Base-by-base conservation (phyloP, 148 eudicot genomes). In the Mesembryanthemum crystallinum region DNA sequence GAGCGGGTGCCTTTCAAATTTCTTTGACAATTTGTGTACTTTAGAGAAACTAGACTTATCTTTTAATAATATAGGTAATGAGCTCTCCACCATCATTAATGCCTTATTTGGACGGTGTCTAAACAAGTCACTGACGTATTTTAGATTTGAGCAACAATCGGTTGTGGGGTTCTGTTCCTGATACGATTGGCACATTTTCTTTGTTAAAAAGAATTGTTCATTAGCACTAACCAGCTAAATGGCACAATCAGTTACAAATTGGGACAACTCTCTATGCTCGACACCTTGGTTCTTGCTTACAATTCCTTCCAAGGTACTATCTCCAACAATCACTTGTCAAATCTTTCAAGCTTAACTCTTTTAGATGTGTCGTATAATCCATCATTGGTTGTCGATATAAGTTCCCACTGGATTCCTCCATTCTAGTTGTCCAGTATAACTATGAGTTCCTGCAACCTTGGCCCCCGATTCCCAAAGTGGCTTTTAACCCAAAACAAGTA, bases 301-400 rank as follows among this genome's bases (percentile, higher is more conserved):
- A 88, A 87, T 63, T 82, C 58, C 7, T 63, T 82, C 0, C 47
- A 69, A 59, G 88, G 79, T 9, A 52, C 39, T 24, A 18, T 86
- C 74, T 68, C 77, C 2, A 24, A 59, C 7, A 24, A 29, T 9
- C 81, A 77, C 27, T 21, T 85, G 33, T 33, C 79, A 4, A 82
- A 81, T 33, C 84, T 80, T 21, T 74, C 76, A 0, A 64, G 59
- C 9, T 71, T 86, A 59, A 4, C 20, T 1, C 15, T 2, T 24
- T 62, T 86, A 29, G 24, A 69, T 39, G 60, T 83, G 61, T 76
- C 80, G 29, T 7, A 6, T 32, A 86, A 83, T 71, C 63, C 78
- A 1, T 58, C 55, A 18, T 7, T 75, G 17, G 30, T 71, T 45
- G 28, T 76, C 17, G 55, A 76, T 28, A 43, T 80, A 12, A 80